Conservation (phyloP, 305 asterid species). For the Solanum hybrid region DNA sequence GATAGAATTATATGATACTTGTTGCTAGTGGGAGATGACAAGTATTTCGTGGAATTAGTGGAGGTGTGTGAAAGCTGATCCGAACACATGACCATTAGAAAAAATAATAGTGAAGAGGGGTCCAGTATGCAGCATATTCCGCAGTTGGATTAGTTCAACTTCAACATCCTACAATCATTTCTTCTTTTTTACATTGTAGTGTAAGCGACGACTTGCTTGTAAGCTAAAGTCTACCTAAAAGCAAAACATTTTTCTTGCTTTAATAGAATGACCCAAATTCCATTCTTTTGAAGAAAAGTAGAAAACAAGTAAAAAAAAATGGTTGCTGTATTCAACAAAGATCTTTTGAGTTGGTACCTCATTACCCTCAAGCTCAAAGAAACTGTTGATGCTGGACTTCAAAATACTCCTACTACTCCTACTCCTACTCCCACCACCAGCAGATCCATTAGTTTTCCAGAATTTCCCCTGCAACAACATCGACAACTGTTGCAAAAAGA, state of each 20-base stretch:
- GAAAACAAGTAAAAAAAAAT: constrained; percentile 5
- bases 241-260: not conserved
- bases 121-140: not conserved
- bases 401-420: constrained; percentile 21
- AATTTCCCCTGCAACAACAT: not conserved
- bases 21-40: not conserved
- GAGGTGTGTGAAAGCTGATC: too few species aligned
- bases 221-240: not conserved
- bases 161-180: constrained; percentile 12
- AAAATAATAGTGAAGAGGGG: not conserved
- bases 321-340: constrained; percentile 85
- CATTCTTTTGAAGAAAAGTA: not conserved
- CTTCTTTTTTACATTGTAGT: not conserved
- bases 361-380: constrained; percentile 75
- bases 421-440: constrained; percentile 26
- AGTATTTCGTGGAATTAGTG: too few species aligned
- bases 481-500: constrained; percentile 8
- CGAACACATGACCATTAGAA: too few species aligned
- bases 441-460: constrained; percentile 33
- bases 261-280: not conserved
- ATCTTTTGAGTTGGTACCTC: constrained; percentile 74
- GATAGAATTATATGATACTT: too few species aligned
- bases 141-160: constrained; percentile 20
- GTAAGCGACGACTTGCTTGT: not conserved
- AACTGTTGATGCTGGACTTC: constrained; percentile 50